Base-by-base conservation (phyloP, 1,139 yeast species). In the Blastobotrys buckinghamii region DNA sequence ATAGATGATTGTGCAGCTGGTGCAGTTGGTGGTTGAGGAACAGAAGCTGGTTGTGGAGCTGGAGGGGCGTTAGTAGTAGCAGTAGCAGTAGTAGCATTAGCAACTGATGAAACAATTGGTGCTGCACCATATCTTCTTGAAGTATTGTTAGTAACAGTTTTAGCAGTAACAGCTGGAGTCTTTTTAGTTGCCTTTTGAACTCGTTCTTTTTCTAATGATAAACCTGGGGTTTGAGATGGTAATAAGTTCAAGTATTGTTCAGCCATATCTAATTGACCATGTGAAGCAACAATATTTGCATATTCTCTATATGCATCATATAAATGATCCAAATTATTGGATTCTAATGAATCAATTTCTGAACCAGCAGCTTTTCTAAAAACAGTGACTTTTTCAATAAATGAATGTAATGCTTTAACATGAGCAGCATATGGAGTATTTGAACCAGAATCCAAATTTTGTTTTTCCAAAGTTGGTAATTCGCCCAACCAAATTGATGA, bases 241-340 rank as follows among this genome's bases (percentile, higher is more conserved):
- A 90, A 73, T 53, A 84, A 73, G 47, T 75, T 74, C 59, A 90
- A 75, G 59, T 86, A 80, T 55, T 76, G 77, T 54, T 75, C 77
- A 2, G 97, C 97, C 57, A 92, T 71, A 16, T 83, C 95, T 59
- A 87, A 82, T 55, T 86, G 82, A 24, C 97, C 97, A 61, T 77
- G 81, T 36, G 90, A 81, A 4, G 96, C 84, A 51, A 90, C 81
- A 54, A 85, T 72, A 58, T 79, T 83, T 48, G 95, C 82, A 64
- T 84, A 92, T 65, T 92, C 97, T 50, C 82, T 73, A 55, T 82
- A 75, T 1, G 78, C 79, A 50, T 75, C 75, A 55, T 82, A 77
- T 49, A 81, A 71, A 10, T 75, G 75, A 45, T 75, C 80, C 44
- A 78, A 71, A 9, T 74, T 66, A 36, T 57, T 61, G 3, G 49